phyloP scores from a whole-genome alignment of 148 eudicot species.

The Persicaria maculosa region DNA sequence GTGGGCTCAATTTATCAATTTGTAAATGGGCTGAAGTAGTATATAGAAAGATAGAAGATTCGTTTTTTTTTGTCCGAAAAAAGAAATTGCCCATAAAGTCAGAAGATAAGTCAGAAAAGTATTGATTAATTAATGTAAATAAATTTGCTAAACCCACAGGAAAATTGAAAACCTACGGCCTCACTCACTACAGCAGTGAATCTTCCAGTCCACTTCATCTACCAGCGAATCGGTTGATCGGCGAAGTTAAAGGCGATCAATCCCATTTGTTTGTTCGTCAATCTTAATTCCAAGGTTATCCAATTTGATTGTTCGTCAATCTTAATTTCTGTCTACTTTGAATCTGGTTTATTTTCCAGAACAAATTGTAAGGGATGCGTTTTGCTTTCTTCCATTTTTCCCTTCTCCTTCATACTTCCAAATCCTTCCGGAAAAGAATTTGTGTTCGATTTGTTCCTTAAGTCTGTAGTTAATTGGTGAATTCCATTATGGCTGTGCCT shows the following conservation, averaged over 20 bases:
- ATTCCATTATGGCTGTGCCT: background rate
- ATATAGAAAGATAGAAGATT: too few relatives aligned
- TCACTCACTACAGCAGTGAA: background rate
- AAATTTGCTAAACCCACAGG: slow-evolving; percentile 1
- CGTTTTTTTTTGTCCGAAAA: too few relatives aligned
- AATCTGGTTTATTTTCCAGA: background rate
- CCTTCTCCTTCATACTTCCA: background rate
- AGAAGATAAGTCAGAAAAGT: background rate
- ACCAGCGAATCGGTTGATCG: background rate
- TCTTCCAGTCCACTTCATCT: background rate
- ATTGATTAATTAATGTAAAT: background rate
- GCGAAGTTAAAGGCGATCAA: slow-evolving; percentile 6
- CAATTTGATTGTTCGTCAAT: too few relatives aligned
- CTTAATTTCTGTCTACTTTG: background rate
- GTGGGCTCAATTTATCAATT: too few relatives aligned
- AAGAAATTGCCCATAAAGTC: too few relatives aligned
- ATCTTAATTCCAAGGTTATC: too few relatives aligned
- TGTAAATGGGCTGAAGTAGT: too few relatives aligned
- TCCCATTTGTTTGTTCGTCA: background rate
- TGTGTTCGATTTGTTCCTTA: background rate
- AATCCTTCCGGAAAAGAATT: background rate
- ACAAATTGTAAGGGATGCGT: background rate
- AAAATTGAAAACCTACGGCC: background rate
- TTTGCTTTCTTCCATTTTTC: background rate
- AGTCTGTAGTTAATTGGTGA: background rate